A percentile compares a stretch with the other conserved stretches of the same genome.
Conservation (phyloP, 208 protist genomes). For the Acanthamoeba sp. region DNA sequence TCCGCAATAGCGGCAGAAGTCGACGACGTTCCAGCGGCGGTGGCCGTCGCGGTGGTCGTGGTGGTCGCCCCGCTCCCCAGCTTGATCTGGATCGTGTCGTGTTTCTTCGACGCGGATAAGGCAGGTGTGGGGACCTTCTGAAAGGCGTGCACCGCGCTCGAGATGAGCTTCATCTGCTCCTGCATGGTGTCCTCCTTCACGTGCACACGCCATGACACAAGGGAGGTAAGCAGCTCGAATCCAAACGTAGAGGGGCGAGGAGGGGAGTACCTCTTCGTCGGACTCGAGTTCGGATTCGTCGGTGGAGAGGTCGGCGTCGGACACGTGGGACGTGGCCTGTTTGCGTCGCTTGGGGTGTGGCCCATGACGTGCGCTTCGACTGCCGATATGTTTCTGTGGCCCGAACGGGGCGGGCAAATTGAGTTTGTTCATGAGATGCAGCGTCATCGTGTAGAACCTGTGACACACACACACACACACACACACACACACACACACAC, state of each 20-base stretch:
- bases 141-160: constrained; percentile 14
- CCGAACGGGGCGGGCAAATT: constrained; percentile 59
- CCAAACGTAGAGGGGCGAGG: too few relatives aligned
- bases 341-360: neutral
- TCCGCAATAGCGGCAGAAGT: neutral
- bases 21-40: neutral
- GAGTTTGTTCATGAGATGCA: constrained; percentile 72
- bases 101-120: neutral
- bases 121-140: neutral
- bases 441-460: constrained; percentile 46
- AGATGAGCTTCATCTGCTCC: neutral
- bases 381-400: neutral
- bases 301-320: neutral
- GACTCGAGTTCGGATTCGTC: constrained; percentile 6
- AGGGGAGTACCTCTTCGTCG: neutral
- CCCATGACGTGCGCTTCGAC: too few relatives aligned
- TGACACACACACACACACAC: neutral
- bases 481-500: too few relatives aligned
- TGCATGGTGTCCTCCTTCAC: neutral
- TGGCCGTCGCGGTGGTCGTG: neutral
- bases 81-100: constrained; percentile 12
- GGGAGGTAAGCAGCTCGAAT: neutral
- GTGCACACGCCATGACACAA: neutral
- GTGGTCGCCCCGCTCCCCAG: neutral
- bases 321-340: neutral